Evolutionary conservation across 345 rosid species (phyloP), one percentile per base, ranked within the genome.

Genomic region (Cochlearia excelsa): DNA sequence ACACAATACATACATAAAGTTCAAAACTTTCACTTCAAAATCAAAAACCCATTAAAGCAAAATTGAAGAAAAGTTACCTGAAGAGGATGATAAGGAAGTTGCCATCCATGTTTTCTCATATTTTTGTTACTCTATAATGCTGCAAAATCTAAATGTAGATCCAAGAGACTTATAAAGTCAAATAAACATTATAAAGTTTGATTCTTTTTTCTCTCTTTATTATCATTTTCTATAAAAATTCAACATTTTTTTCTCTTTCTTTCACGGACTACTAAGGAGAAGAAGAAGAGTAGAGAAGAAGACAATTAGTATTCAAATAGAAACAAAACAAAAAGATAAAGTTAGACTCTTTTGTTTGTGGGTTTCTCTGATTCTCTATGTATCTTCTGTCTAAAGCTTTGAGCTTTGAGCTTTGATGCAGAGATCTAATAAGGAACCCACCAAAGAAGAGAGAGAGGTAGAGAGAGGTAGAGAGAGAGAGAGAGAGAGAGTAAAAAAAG

Each of bases 21-120:
- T 39, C 51, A 6, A 65, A 63, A 74, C 34, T 34, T 60, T 47
- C 60, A 35, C 51, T 29, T 48, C 53, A 73, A 72, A 61, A 65
- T 68, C 56, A 67, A 58, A 37, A 66, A 65, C 58, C 64, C 43
- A 29, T 8, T 26, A 41, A 10, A n/a, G 23, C n/a, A 34, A 35
- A 41, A 9, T 4, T 1, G 44, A 59, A 60, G 52, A 46, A 16
- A 16, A 16, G 23, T 4, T 51, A 84, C 99, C 96, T 93, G 99
- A 46, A 93, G 97, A n/a, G 99, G 97, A 57, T 93, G 99, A 44
- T 89, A 85, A 42, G 99, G 99, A 64, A 93, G 92, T 65, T 93
- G 88, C 97, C 99, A 93, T 77, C 99, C 99, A 73, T 93, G 82
- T 76, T 87, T 93, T 82, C 97, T 89, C 99, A 93, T 93, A 70